Conservation (phyloP, 306 rosid species). For the Casuarina equisetifolia region DNA sequence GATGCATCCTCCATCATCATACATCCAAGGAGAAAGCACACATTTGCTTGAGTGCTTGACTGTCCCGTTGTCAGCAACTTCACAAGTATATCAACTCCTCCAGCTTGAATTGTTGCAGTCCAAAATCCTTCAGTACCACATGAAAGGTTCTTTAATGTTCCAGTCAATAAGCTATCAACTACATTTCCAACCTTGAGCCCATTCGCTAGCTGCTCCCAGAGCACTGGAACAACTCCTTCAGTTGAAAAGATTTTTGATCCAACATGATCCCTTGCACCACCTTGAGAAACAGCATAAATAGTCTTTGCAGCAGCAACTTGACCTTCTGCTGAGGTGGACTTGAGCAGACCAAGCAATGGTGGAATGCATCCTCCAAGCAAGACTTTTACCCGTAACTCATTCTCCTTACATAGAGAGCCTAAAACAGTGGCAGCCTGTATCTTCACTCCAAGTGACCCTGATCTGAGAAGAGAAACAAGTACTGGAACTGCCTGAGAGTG, state of each 20-base stretch:
- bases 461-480: constrained; percentile 97
- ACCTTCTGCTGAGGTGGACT: constrained; percentile 85
- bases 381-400: constrained; percentile 93
- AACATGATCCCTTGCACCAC: constrained; percentile 87
- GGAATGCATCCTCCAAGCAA: constrained; percentile 99
- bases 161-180: constrained; percentile 84
- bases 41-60: constrained; percentile 75
- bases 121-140: constrained; percentile 95
- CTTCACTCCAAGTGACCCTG: constrained; percentile 90
- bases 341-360: constrained; percentile 92
- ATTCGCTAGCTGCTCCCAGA: constrained; percentile 77
- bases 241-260: constrained; percentile 98
- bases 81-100: constrained; percentile 84
- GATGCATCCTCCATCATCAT: constrained; percentile 95
- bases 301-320: constrained; percentile 97
- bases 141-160: constrained; percentile 89
- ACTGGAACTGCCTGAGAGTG: constrained; percentile 99
- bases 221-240: constrained; percentile 98
- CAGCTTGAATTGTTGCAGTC: constrained; percentile 81
- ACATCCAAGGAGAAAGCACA: constrained; percentile 88
- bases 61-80: constrained; percentile 81
- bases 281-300: constrained; percentile 96
- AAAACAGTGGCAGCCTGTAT: constrained; percentile 94
- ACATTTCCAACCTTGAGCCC: constrained; percentile 75
- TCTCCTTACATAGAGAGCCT: constrained; percentile 94